These are phyloP conservation scores for Colletotrichum zoysiae DNA, from an alignment of 2,329 filamentous ascomycete species.

Conservation along the genomic window DNA sequence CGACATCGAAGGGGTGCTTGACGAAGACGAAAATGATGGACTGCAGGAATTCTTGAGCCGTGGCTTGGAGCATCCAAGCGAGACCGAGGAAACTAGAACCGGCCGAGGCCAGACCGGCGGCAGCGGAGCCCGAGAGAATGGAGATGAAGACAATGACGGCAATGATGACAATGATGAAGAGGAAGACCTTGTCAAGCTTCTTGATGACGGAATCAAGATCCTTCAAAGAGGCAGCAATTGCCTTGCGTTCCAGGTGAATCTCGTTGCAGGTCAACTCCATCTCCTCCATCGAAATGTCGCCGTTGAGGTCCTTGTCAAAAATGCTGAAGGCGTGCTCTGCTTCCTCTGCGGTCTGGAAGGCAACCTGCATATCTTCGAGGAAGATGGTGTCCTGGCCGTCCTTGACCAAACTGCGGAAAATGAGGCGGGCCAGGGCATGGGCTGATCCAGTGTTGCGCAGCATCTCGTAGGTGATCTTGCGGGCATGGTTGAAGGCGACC, in stretches of 20 bases:
- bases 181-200: conserved; percentile 89
- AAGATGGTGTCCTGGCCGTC: conserved; percentile 81
- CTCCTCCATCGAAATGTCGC: conserved; percentile 95
- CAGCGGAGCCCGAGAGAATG: conserved; percentile 90
- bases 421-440: conserved; percentile 85
- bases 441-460: conserved; percentile 79
- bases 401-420: conserved; percentile 88
- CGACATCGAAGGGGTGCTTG: conserved; percentile 97
- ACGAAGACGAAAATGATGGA: conserved; percentile 96
- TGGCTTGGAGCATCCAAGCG: conserved; percentile 92
- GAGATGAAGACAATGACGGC: conserved; percentile 89
- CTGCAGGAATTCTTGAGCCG: conserved; percentile 93
- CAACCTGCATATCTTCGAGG: conserved; percentile 80
- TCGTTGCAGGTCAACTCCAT: conserved; percentile 94
- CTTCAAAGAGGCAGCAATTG: conserved; percentile 93
- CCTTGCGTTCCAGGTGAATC: conserved; percentile 93
- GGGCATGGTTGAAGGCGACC: conserved; percentile 79
- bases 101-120: conserved; percentile 88
- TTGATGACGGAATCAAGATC: conserved; percentile 93
- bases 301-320: conserved; percentile 97
- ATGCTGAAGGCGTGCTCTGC: conserved; percentile 89
- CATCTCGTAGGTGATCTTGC: conserved; percentile 85
- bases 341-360: conserved; percentile 86
- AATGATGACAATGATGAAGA: conserved; percentile 87
- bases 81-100: conserved; percentile 89